phyloP scores from a whole-genome alignment of 1,284 basidiomycete genomes.

The Moesziomyces sp. region DNA sequence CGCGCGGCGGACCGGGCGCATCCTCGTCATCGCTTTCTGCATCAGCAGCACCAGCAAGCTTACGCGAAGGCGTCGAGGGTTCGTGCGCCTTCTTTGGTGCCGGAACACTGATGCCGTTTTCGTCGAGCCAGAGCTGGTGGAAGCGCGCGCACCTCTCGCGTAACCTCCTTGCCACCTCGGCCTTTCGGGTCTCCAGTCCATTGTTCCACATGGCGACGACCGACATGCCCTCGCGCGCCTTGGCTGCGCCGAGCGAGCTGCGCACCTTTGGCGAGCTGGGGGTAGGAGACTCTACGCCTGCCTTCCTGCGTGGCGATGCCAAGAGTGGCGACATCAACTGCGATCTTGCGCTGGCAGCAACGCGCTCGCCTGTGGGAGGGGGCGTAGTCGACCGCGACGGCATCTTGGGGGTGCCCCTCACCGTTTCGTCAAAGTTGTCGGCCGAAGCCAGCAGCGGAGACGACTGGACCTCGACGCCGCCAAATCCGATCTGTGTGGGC shows the following conservation, averaged over 20 bases:
- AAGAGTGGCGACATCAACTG: constrained; percentile 11
- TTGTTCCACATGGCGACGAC: constrained; percentile 64
- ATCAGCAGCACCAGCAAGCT: constrained; percentile 2
- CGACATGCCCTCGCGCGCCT: constrained; percentile 54
- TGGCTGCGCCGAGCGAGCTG: constrained; percentile 12
- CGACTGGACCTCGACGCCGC: constrained; percentile 22
- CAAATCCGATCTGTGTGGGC: constrained; percentile 44
- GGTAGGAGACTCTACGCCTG: constrained; percentile 1
- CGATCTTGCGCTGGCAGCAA: not conserved
- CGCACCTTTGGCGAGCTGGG: constrained; percentile 17
- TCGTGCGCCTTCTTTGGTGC: constrained; percentile 1
- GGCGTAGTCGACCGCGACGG: constrained; percentile 20
- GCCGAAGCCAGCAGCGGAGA: constrained; percentile 8
- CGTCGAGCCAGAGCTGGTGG: constrained; percentile 52
- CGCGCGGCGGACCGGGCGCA: constrained; percentile 84
- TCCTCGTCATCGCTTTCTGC: constrained; percentile 84
- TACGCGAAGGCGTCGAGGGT: constrained; percentile 20
- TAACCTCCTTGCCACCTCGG: constrained; percentile 50
- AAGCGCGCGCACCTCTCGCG: constrained; percentile 38
- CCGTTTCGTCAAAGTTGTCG: constrained; percentile 27
- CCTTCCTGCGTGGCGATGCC: constrained; percentile 13
- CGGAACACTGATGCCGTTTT: constrained; percentile 26
- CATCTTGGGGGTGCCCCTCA: constrained; percentile 35
- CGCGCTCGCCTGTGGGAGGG: constrained; percentile 9
- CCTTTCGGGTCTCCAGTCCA: constrained; percentile 58